Base-by-base conservation (phyloP, 2,329 filamentous ascomycete species). In the Exophiala bonariae region DNA sequence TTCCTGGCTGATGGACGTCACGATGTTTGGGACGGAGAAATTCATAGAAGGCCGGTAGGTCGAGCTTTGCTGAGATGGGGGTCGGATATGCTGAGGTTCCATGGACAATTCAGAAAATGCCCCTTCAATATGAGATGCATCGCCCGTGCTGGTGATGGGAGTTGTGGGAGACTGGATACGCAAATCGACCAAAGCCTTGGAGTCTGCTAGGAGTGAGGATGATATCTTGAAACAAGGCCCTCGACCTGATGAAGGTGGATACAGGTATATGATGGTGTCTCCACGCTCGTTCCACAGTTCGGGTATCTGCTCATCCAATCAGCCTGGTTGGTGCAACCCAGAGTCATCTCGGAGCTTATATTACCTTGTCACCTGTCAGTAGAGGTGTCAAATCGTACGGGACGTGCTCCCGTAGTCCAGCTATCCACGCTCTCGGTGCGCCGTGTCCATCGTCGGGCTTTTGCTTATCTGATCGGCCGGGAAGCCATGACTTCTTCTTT, bases 221-320 rank as follows among this genome's bases (percentile, higher is more conserved):
- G 83, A 73, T 45, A 85, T 67, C 49, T 76, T 78, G 69, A 85
- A 84, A 2, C 80, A 83, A 7, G 82, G 71, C 4, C 78, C 73
- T 59, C 75, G 76, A 43, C 74, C 74, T 16, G 79, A 77, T 13
- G 69, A 76, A 33, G 76, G 71, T 1, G 81, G 79, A 57, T 81
- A 83, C 11, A 85, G 70, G 57, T 84, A 80, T n/a, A 85, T 72
- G 50, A 76, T 73, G 11, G 80, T 83, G 61, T 84, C 80, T n/a
- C 78, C 81, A 37, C 74, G 62, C 3, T 81, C 77, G 55, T 83
- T 78, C 82, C 82, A 85, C 7, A 85, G 63, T 58, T 85, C 82
- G 4, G 70, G 61, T 13, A 81, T 70, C 76, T 79, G 52, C 11
- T 17, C 8, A 23, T 10, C 6, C 17, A 41, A 9, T 14, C 10